Evolutionary conservation across 371 early-diverging fungal genomes (phyloP), one percentile per base, ranked within the genome.

Genomic region (Dinochytrium kinnereticum): DNA sequence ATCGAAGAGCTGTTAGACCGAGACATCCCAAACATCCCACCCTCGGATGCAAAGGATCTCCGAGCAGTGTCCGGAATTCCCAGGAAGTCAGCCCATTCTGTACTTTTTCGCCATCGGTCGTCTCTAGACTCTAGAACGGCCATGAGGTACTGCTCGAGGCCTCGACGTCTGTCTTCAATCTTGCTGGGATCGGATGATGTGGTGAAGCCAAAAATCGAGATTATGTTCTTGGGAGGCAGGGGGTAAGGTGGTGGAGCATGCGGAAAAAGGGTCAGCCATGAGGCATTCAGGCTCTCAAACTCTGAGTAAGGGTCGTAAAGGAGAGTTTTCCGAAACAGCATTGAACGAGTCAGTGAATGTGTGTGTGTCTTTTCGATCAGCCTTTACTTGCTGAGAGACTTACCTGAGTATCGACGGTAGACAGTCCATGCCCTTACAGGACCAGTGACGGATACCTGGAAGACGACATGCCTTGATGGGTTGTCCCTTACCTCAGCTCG

Each of bases 391-490:
- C n/a, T n/a, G n/a, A n/a, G n/a, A n/a, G n/a, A 40, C 44, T 33
- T 30, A 66, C 66, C 95, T 59, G 90, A 91, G 81, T 94, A 96
- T 1, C 96, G 90, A 71, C 90, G 91, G 92, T 93, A 94, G 28
- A 95, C 90, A 0, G 85, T 87, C 96, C 96, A 96, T 15, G 92
- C 88, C 26, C 94, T 90, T 30, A 94, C 93, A 1, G 94, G 74
- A 21, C 76, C 80, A 21, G 65, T 65, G 5, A 79, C 37, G 39
- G 34, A 13, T 31, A 79, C 37, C 64, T 72, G 50, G 70, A 71
- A 79, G 50, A 68, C 51, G 64, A 68, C 73, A 75, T 79, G 74
- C n/a, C 68, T 26, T n/a, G 70, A 31, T 7, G 78, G 78, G 24
- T 61, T 44, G 28, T 72, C 74, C 24, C 68, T 53, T 36, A 70